Evolutionary conservation across 2,329 filamentous ascomycete species (phyloP).

Genomic region (Periglandula ipomoeae): DNA sequence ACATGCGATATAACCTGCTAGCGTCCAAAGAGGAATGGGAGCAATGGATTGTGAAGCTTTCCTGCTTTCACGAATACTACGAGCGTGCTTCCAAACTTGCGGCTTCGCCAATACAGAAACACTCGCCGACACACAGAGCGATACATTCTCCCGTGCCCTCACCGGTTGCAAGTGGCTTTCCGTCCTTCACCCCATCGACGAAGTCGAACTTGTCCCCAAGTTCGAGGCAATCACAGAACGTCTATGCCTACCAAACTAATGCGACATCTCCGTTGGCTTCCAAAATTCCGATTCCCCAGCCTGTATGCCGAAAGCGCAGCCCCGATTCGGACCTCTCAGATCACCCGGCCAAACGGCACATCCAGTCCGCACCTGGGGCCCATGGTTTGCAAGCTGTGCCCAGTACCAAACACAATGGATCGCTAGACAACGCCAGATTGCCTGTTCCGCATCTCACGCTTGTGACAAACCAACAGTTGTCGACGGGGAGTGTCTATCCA

Average conservation of each 20-base stretch:
- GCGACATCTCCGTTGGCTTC: conserved; percentile 38
- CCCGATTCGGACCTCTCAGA: conserved; percentile 41
- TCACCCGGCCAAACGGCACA: conserved; percentile 44
- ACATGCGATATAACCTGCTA: conserved; percentile 90
- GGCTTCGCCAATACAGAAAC: conserved; percentile 30
- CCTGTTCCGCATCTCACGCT: conserved; percentile 65
- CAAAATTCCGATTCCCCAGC: conserved; percentile 34
- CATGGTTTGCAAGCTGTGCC: conserved; percentile 9
- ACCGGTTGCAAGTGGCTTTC: conserved; percentile 31
- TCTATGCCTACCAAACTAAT: conserved; percentile 30
- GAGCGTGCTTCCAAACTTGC: conserved; percentile 51
- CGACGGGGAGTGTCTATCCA: conserved; percentile 29
- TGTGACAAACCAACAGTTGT: conserved; percentile 38
- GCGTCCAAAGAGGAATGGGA: conserved; percentile 82
- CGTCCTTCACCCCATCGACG: conserved; percentile 23
- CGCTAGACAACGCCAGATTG: conserved; percentile 35
- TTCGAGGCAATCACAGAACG: conserved; percentile 26
- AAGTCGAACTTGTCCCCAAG: conserved; percentile 32
- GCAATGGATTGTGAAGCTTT: conserved; percentile 74
- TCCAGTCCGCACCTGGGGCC: conserved; percentile 15
- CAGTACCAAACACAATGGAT: conserved; percentile 13
- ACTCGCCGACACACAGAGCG: conserved; percentile 29
- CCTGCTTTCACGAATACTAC: conserved; percentile 76
- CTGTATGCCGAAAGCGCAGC: conserved; percentile 39
- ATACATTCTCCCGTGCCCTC: conserved; percentile 40